Conservation (phyloP, 805 yeast species). For the Pichia insulana region DNA sequence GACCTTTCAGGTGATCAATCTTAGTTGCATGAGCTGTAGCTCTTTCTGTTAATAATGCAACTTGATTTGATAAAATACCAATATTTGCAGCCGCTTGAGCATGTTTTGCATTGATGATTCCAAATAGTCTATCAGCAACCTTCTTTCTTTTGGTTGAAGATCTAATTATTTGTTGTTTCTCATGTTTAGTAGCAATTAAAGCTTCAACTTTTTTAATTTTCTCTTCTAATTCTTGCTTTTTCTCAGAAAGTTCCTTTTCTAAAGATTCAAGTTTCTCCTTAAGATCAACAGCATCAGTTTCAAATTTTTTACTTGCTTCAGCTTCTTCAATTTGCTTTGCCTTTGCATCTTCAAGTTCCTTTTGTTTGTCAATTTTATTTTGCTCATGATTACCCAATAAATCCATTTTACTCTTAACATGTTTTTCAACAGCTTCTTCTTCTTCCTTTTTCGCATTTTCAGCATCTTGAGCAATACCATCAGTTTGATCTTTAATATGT, state of each 20-base stretch:
- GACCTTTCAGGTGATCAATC: conserved; percentile 28
- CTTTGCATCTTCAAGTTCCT: conserved; percentile 24
- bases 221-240: conserved; percentile 30
- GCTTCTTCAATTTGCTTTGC: conserved; percentile 25
- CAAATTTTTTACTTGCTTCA: conserved; percentile 28
- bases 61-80: conserved; percentile 33
- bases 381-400: conserved; percentile 36
- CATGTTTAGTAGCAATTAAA: conserved; percentile 34
- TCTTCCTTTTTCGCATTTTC: conserved; percentile 39
- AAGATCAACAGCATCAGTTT: conserved; percentile 33
- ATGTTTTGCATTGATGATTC: conserved; percentile 28
- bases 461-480: conserved; percentile 37
- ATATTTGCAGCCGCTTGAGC: conserved; percentile 32
- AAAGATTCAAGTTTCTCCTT: conserved; percentile 31
- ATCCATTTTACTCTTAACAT: conserved; percentile 35
- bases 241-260: conserved; percentile 30
- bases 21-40: conserved; percentile 39
- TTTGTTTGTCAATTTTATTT: conserved; percentile 29
- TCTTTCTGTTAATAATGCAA: conserved; percentile 33
- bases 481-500: conserved; percentile 34
- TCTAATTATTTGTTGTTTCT: conserved; percentile 25
- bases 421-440: conserved; percentile 37
- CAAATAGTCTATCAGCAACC: conserved; percentile 32
- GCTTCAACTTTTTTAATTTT: conserved; percentile 29
- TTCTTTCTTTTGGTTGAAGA: conserved; percentile 29